Evolutionary conservation across 2,329 filamentous ascomycete species (phyloP).

Genomic region (Macrophomina pseudophaseolina): DNA sequence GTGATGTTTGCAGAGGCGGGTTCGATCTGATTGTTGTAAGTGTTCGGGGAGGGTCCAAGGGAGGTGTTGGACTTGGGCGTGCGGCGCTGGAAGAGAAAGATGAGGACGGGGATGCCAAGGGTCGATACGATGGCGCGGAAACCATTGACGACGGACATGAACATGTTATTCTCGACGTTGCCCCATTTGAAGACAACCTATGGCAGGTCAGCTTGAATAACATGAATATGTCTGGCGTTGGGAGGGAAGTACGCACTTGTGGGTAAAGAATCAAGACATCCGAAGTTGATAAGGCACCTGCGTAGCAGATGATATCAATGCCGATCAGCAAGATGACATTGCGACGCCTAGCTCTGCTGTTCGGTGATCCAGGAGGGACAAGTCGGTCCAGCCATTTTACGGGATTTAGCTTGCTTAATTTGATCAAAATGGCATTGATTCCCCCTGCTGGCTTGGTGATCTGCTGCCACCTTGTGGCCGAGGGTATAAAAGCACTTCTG

Average conservation of each 20-base stretch:
- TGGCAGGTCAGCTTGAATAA: not conserved
- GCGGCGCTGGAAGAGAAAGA: slow-evolving; percentile 25
- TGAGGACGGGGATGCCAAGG: slow-evolving; percentile 28
- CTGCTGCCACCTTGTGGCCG: slow-evolving; percentile 4
- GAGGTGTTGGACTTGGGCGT: not conserved
- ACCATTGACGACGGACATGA: slow-evolving; percentile 29
- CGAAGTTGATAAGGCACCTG: slow-evolving; percentile 21
- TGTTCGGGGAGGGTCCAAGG: not conserved
- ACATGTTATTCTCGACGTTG: slow-evolving; percentile 29
- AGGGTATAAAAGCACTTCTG: not conserved
- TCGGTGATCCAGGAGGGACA: slow-evolving; percentile 7
- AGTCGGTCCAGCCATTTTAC: slow-evolving; percentile 24
- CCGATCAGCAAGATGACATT: slow-evolving; percentile 27
- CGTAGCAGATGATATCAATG: slow-evolving; percentile 29
- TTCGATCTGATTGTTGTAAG: not conserved
- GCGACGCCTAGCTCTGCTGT: slow-evolving; percentile 8
- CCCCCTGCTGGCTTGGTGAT: not conserved
- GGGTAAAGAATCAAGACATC: slow-evolving; percentile 29
- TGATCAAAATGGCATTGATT: not conserved
- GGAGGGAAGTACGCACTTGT: slow-evolving; percentile 3
- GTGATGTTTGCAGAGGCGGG: not conserved
- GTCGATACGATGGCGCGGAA: slow-evolving; percentile 29
- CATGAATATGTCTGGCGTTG: not conserved
- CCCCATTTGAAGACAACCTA: slow-evolving; percentile 29
- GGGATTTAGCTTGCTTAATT: slow-evolving; percentile 23